These are phyloP conservation scores for Botrytis medusae DNA, from an alignment of 2,329 filamentous ascomycete genomes.

Conservation along the genomic window DNA sequence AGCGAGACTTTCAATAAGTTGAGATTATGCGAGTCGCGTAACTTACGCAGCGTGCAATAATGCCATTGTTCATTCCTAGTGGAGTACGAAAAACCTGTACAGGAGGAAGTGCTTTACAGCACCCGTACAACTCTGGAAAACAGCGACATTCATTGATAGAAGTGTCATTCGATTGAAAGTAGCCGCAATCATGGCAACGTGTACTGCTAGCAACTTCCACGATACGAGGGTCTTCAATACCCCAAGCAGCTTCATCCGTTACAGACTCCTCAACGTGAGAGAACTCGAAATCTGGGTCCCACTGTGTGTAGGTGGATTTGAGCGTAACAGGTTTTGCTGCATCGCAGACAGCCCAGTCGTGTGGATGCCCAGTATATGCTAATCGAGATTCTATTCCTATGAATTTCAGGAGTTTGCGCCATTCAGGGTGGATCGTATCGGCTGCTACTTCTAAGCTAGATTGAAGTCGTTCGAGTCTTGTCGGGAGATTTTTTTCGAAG, in stretches of 20 bases:
- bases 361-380: not conserved
- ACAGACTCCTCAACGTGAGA: not conserved
- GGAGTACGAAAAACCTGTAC: not conserved
- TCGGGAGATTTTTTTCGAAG: not conserved
- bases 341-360: not conserved
- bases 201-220: not conserved
- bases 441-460: not conserved
- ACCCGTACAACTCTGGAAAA: not conserved
- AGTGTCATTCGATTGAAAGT: not conserved
- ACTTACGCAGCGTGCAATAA: not conserved
- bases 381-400: not conserved
- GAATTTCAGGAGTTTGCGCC: not conserved
- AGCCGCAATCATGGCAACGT: not conserved
- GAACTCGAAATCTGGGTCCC: not conserved
- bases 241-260: not conserved
- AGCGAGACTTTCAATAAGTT: not conserved
- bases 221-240: not conserved
- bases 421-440: not conserved
- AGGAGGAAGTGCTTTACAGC: not conserved
- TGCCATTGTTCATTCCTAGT: not conserved
- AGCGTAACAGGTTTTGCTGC: not conserved
- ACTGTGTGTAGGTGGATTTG: not conserved
- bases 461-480: not conserved
- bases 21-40: not conserved
- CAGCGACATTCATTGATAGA: not conserved